Percentiles rank a stretch among this genome's conserved stretches.
phyloP scores from a whole-genome alignment of 2,329 filamentous ascomycete species.

The Pezicula carpinea region DNA sequence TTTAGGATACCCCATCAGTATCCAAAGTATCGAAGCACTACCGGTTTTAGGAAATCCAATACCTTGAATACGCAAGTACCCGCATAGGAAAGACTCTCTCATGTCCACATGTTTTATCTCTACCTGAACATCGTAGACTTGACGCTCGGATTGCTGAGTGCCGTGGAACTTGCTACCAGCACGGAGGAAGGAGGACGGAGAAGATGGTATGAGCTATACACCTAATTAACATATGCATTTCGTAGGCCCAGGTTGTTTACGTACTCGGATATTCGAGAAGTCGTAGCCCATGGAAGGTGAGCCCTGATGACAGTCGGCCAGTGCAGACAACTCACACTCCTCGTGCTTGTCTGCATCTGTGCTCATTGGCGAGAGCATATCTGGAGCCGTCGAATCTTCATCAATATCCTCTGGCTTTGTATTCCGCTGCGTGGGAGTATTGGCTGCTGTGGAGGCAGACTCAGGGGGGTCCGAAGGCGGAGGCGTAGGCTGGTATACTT shows the following conservation, averaged over 20 bases:
- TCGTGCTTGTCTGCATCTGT: constrained; percentile 34
- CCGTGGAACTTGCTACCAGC: constrained; percentile 85
- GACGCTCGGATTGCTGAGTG: constrained; percentile 87
- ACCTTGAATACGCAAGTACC: constrained; percentile 95
- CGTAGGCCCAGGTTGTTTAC: constrained; percentile 16
- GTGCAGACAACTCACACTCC: constrained; percentile 27
- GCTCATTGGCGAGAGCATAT: constrained; percentile 31
- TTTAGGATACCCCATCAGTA: not conserved
- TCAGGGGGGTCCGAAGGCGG: constrained; percentile 21
- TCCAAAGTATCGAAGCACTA: constrained; percentile 10
- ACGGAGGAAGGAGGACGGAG: constrained; percentile 81
- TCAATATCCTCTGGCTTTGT: constrained; percentile 38
- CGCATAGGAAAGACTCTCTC: constrained; percentile 88
- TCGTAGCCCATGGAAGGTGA: constrained; percentile 47
- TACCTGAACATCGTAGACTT: constrained; percentile 92
- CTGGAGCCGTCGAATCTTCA: constrained; percentile 28
- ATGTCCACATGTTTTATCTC: constrained; percentile 97
- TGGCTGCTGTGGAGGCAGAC: constrained; percentile 26
- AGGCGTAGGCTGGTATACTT: constrained; percentile 25
- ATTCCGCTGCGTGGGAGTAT: constrained; percentile 27
- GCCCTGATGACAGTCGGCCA: constrained; percentile 26
- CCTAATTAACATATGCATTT: constrained; percentile 4
- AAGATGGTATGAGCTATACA: constrained; percentile 53
- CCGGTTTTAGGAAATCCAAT: constrained; percentile 2
- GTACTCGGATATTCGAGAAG: constrained; percentile 51